These are phyloP conservation scores for Claviceps fusiformis DNA, from an alignment of 2,329 filamentous ascomycete species.

Conservation along the genomic window DNA sequence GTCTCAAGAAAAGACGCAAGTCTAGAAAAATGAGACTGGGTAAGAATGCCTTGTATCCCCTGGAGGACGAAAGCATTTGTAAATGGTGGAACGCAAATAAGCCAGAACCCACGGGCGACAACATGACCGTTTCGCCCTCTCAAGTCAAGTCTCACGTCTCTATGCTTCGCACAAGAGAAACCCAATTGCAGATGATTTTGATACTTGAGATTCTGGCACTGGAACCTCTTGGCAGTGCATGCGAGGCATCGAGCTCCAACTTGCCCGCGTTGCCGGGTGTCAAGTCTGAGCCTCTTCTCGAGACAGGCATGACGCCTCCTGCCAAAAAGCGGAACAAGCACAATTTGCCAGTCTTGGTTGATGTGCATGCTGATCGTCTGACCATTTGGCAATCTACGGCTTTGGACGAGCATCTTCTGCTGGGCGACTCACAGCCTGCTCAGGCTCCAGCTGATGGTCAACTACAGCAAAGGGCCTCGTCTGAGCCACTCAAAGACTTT, in stretches of 20 bases:
- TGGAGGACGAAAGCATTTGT: slow-evolving; percentile 50
- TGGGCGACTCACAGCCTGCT: slow-evolving; percentile 33
- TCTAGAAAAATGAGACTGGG: slow-evolving; percentile 53
- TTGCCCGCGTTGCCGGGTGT: slow-evolving; percentile 31
- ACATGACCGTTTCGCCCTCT: slow-evolving; percentile 31
- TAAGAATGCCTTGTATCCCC: slow-evolving; percentile 54
- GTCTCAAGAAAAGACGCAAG: slow-evolving; percentile 33
- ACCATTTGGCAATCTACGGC: slow-evolving; percentile 76
- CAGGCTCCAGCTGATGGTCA: slow-evolving; percentile 20
- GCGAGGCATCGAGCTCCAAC: slow-evolving; percentile 29
- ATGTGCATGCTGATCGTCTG: slow-evolving; percentile 62
- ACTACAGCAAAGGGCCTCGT: slow-evolving; percentile 26
- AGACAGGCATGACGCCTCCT: slow-evolving; percentile 16
- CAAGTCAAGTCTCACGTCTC: slow-evolving; percentile 50
- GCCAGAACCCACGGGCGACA: slow-evolving; percentile 35
- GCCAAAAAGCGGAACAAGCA: slow-evolving; percentile 47
- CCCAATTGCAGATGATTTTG: slow-evolving; percentile 67
- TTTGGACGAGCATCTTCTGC: slow-evolving; percentile 39
- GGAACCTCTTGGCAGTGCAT: slow-evolving; percentile 35
- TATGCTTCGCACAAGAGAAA: slow-evolving; percentile 59
- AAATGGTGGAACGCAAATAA: slow-evolving; percentile 57
- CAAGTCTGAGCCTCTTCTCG: slow-evolving; percentile 11
- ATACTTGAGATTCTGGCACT: slow-evolving; percentile 65
- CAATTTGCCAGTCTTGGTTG: slow-evolving; percentile 51
- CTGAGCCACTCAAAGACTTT: slow-evolving; percentile 60